Base-by-base conservation (phyloP, 2,329 filamentous ascomycete species). In the Amylocarpus encephaloides region DNA sequence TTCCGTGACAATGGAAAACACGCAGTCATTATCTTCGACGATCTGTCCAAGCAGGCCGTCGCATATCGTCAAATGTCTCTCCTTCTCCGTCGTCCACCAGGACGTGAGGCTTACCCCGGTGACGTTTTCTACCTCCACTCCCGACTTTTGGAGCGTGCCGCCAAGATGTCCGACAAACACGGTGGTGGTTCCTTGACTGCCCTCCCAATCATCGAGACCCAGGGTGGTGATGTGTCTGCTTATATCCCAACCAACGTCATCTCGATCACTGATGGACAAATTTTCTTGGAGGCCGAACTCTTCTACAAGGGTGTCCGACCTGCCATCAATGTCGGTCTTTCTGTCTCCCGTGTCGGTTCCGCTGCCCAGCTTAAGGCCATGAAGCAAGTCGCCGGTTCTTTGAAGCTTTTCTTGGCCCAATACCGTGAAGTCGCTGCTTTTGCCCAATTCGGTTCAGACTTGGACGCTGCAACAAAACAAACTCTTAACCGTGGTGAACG, bases 301-400 rank as follows among this genome's bases (percentile, higher is more conserved):
- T 98, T 97, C 87, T 97, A 96, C 89, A 98, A 98, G 88, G 93
- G 93, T 94, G 78, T 98, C 76, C 92, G 93, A 71, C 93, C 93
- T 67, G 93, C 93, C 78, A 98, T 98, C 76, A 98, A 98, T 84
- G 93, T 98, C 87, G 93, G 93, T 93, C 88, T 98, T 66, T 98
- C 93, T 68, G 93, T 98, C 67, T 98, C 93, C 65, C 93, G 93
- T 88, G 93, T 98, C 85, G 93, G 93, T 73, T 98, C 93, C 70
- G 89, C 93, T 73, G 93, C 93, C 71, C 93, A 98, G 83, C 83
- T 97, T 74, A 98, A 97, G 88, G 91, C 93, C 78, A 98, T 98
- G 93, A 98, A 98, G 85, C 93, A 98, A 82, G 93, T 98, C 67
- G 93, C 93, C 69, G 93, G 93, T 83, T 97, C 92, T 65, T 82